phyloP scores from a whole-genome alignment of 2,329 filamentous ascomycete species.

The Seiridium cupressi region DNA sequence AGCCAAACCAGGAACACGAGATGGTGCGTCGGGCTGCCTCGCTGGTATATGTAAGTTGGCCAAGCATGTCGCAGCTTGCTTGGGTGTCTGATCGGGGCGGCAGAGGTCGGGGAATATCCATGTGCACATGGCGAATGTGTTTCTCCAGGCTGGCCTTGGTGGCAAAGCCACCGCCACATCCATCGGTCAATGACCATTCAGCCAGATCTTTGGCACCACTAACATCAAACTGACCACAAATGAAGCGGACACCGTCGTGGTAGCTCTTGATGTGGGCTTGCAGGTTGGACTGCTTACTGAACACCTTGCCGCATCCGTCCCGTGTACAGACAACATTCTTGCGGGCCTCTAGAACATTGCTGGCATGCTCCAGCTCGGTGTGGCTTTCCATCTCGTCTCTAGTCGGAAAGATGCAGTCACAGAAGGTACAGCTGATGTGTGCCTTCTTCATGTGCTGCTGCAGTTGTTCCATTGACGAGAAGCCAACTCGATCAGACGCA shows the following conservation, averaged over 20 bases:
- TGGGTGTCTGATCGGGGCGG: slow-evolving; percentile 20
- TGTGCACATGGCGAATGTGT: slow-evolving; percentile 79
- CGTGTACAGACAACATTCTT: slow-evolving; percentile 67
- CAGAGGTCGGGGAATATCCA: slow-evolving; percentile 54
- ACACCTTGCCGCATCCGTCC: slow-evolving; percentile 69
- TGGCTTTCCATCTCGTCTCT: slow-evolving; percentile 71
- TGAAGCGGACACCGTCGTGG: slow-evolving; percentile 73
- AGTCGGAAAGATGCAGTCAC: slow-evolving; percentile 65
- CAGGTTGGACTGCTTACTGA: slow-evolving; percentile 82
- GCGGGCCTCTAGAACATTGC: slow-evolving; percentile 58
- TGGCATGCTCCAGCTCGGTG: slow-evolving; percentile 73
- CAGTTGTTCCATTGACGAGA: slow-evolving; percentile 70
- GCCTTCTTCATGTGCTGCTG: slow-evolving; percentile 70
- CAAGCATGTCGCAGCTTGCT: slow-evolving; percentile 29
- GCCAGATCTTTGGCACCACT: slow-evolving; percentile 53
- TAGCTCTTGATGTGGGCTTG: slow-evolving; percentile 74
- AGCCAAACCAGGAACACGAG: not conserved
- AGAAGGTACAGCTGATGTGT: slow-evolving; percentile 76
- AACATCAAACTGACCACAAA: slow-evolving; percentile 73
- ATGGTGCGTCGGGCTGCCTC: slow-evolving; percentile 1
- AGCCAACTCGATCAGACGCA: slow-evolving; percentile 50
- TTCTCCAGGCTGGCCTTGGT: slow-evolving; percentile 79
- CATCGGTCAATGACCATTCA: slow-evolving; percentile 63
- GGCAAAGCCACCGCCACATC: slow-evolving; percentile 73
- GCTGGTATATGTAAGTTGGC: slow-evolving; percentile 37